Base-by-base conservation (phyloP, 2,329 filamentous ascomycete species). In the Elsinoe perseae region DNA sequence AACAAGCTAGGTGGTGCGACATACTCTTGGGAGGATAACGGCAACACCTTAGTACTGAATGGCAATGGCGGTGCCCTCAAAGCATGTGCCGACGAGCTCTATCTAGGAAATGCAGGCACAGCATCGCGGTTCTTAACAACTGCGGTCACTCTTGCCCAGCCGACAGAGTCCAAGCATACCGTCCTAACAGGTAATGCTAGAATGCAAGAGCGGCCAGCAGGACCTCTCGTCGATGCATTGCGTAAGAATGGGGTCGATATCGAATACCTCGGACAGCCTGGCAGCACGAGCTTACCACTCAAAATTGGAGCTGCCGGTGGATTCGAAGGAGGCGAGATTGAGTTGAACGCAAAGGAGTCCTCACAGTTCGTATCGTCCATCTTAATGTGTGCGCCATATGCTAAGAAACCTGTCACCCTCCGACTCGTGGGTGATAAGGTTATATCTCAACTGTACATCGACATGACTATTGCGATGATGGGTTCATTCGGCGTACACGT, bases 381-480 rank as follows among this genome's bases (percentile, higher is more conserved):
- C 61, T 77, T 98, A 53, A 95, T 98, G 89, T 95, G 90, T 58
- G 93, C 93, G 0, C 93, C 93, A 0, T 98, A 97, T 67, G 93
- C 93, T 44, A 96, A 95, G 73, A 84, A 90, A 60, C 88, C 92
- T 0, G 91, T 98, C 34, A 96, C 89, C 0, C 75, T 98, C 62
- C 86, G 85, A 38, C 79, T 98, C 36, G 86, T 97, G 10, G 93
- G 93, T n/a, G 93, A 91, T 56, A 97, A 95, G 70, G 92, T 93
- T 42, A 95, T 98, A 62, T 97, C 92, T 1, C 91, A 97, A 69
- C 84, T 85, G 1, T 98, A 98, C 70, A 97, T 98, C 65, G 90
- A 98, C 69, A 97, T 98, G 92, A 98, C 93, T 1, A 90, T 95
- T 54, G 81, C 90, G 14, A 98, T 98, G 92, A 98, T 98, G 93